Evolutionary conservation across 1,284 basidiomycete genomes (phyloP).

Genomic region (Rhodotorula mucilaginosa): DNA sequence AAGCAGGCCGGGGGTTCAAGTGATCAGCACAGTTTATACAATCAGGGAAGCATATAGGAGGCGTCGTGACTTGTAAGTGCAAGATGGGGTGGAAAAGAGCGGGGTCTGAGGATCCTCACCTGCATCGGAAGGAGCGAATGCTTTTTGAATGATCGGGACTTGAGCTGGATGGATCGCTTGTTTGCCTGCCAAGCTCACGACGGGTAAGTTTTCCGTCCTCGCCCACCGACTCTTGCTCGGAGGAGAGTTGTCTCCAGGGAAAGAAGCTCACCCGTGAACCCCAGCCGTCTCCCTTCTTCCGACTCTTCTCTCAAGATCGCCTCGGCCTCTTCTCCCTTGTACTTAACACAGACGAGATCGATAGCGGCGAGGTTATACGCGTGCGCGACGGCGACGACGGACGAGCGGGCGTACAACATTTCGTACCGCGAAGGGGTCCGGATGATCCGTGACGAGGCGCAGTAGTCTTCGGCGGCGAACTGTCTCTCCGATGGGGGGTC

Average conservation of each 20-base stretch:
- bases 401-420: conserved; percentile 79
- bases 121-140: conserved; percentile 70
- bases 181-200: conserved; percentile 63
- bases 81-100: no score
- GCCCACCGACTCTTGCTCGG: no score
- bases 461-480: conserved; percentile 86
- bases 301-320: conserved; percentile 18
- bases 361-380: conserved; percentile 80
- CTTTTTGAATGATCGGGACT: conserved; percentile 71
- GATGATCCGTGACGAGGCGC: conserved; percentile 80
- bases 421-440: conserved; percentile 73
- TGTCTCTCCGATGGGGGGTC: conserved; percentile 45
- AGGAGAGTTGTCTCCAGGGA: no score
- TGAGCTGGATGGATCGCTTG: conserved; percentile 79
- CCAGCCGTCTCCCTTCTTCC: conserved; percentile 61
- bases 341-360: conserved; percentile 63
- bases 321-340: conserved; percentile 23
- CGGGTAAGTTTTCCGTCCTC: no score
- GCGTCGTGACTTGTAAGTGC: no score
- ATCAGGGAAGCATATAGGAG: no score
- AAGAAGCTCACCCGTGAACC: conserved; percentile 54
- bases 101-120: conserved; percentile 53
- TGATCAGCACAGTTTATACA: not conserved
- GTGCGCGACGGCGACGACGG: conserved; percentile 78
- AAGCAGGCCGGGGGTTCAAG: not conserved